Percentiles rank a stretch among this genome's conserved stretches.
Evolutionary conservation across 2,329 filamentous ascomycete species (phyloP).

Genomic region (Westerdykella aurantiaca): DNA sequence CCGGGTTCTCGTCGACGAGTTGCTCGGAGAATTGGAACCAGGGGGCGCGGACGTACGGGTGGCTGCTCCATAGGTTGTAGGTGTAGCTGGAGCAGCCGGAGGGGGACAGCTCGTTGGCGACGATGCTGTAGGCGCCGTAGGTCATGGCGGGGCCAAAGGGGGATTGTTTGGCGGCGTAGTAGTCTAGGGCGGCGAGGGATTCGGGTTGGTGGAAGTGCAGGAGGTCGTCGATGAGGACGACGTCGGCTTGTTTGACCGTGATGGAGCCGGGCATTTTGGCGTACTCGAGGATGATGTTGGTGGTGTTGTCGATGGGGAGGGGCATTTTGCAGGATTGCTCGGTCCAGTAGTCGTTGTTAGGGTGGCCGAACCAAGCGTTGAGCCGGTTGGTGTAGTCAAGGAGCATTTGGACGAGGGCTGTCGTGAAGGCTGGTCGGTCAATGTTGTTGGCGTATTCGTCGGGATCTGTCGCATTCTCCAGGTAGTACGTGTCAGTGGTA

Average conservation of each 20-base stretch:
- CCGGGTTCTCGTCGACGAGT: constrained; percentile 53
- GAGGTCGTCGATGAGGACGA: constrained; percentile 61
- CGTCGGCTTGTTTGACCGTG: constrained; percentile 64
- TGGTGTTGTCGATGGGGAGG: constrained; percentile 48
- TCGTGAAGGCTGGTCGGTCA: constrained; percentile 64
- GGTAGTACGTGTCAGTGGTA: constrained; percentile 23
- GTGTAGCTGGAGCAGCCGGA: constrained; percentile 65
- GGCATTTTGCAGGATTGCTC: constrained; percentile 53
- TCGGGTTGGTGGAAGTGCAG: constrained; percentile 55
- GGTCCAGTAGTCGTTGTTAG: constrained; percentile 54
- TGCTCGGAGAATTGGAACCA: constrained; percentile 70
- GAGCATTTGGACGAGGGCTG: constrained; percentile 54
- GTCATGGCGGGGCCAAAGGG: constrained; percentile 67
- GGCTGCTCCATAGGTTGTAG: constrained; percentile 58
- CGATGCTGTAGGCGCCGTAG: constrained; percentile 63
- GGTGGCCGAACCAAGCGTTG: constrained; percentile 50
- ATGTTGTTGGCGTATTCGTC: constrained; percentile 64
- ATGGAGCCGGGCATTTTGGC: constrained; percentile 61
- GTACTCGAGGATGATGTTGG: constrained; percentile 60
- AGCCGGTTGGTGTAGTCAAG: constrained; percentile 54
- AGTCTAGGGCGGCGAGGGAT: constrained; percentile 56
- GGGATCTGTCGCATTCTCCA: constrained; percentile 62
- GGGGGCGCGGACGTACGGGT: constrained; percentile 60
- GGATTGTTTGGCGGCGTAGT: constrained; percentile 65
- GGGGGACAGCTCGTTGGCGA: constrained; percentile 58